A percentile compares a stretch with the other conserved stretches of the same genome.
Evolutionary conservation across 371 early-diverging fungal species (phyloP).

Genomic region (Mucor indicus): DNA sequence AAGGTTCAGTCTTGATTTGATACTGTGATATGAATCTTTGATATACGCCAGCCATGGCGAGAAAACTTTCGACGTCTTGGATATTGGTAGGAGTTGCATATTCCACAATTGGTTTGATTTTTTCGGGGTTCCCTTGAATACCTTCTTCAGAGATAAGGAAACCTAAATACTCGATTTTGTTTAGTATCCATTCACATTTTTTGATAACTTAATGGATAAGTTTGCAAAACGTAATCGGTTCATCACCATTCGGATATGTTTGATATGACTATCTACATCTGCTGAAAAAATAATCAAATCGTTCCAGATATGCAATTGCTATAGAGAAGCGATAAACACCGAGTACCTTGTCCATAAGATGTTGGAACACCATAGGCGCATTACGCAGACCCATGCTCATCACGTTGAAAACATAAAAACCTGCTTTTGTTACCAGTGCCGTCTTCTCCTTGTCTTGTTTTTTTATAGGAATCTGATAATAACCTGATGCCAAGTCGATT

Average conservation of each 20-base stretch:
- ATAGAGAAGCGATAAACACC: background rate
- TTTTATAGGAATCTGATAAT: conserved; percentile 3
- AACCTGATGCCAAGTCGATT: conserved; percentile 5
- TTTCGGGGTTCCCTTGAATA: background rate
- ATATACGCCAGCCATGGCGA: background rate
- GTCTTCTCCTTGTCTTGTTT: background rate
- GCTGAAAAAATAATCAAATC: conserved; percentile 9
- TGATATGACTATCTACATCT: background rate
- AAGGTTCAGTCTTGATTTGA: background rate
- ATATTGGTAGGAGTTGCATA: background rate
- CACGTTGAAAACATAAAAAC: conserved; percentile 9
- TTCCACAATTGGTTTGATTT: background rate
- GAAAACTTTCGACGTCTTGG: background rate
- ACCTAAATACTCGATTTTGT: background rate
- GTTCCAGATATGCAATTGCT: conserved; percentile 8
- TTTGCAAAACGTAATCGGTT: background rate
- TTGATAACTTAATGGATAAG: background rate
- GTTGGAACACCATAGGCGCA: conserved; percentile 9
- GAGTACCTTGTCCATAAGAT: conserved; percentile 10
- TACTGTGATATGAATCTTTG: background rate
- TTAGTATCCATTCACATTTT: background rate
- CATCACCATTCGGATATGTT: conserved; percentile 1
- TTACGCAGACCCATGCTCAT: conserved; percentile 17
- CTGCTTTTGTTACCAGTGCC: background rate
- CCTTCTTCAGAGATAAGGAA: background rate